Evolutionary conservation across 352 stramenopile species (phyloP).

Genomic region (Phytophthora foliorum): DNA sequence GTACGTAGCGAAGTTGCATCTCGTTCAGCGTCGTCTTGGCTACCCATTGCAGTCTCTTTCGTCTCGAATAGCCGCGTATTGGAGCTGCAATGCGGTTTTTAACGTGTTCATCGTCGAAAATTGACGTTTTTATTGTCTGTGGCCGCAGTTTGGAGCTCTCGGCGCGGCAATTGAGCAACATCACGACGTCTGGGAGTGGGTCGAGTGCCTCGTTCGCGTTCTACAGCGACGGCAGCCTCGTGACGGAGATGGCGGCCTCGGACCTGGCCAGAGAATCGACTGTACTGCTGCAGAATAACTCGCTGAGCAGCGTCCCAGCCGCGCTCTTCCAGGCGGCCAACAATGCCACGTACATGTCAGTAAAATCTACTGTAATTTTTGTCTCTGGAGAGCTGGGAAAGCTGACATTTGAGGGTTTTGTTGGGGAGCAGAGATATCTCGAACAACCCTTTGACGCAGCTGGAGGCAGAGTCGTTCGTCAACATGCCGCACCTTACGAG

Average conservation of each 20-base stretch:
- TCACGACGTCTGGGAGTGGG: conserved; percentile 29
- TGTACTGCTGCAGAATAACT: conserved; percentile 65
- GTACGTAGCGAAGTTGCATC: conserved; percentile 9
- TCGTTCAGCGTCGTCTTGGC: background rate
- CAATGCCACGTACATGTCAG: conserved; percentile 53
- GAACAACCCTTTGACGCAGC: conserved; percentile 61
- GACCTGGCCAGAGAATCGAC: conserved; percentile 42
- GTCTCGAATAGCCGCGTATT: background rate
- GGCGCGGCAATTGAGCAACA: conserved; percentile 43
- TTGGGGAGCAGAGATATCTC: conserved; percentile 53
- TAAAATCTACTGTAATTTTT: background rate
- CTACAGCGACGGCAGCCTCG: conserved; percentile 19
- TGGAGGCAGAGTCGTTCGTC: conserved; percentile 60
- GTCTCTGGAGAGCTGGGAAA: background rate
- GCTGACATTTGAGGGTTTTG: conserved; percentile 2
- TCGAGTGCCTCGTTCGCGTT: conserved; percentile 39
- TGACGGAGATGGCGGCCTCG: conserved; percentile 29
- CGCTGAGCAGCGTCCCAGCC: conserved; percentile 47
- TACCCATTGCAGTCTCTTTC: conserved; percentile 5
- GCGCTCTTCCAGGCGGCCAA: conserved; percentile 54
- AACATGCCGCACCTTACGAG: conserved; percentile 50
- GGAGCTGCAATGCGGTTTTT: background rate
- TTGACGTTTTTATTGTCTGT: conserved; percentile 3
- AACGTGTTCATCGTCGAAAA: conserved; percentile 3
- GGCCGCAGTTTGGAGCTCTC: conserved; percentile 52